Evolutionary conservation across 2,329 filamentous ascomycete genomes (phyloP).

Genomic region (Penicillium digitatum): DNA sequence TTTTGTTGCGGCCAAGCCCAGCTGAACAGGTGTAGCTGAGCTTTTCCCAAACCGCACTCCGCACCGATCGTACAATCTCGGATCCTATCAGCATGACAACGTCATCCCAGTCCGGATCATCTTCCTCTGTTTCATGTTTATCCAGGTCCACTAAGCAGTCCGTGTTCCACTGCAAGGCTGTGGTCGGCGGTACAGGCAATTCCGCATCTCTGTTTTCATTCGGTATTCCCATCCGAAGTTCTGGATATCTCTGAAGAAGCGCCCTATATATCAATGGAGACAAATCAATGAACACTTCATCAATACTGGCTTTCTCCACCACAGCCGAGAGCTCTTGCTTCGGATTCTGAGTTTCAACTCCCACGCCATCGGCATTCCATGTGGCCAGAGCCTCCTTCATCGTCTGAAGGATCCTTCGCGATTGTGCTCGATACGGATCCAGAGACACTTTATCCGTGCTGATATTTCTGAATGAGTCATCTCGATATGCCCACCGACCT

Average conservation of each 20-base stretch:
- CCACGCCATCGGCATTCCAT: slow-evolving; percentile 27
- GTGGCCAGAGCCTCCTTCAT: slow-evolving; percentile 70
- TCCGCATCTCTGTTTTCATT: slow-evolving; percentile 50
- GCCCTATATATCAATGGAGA: slow-evolving; percentile 76
- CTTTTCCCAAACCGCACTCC: slow-evolving; percentile 62
- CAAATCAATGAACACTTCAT: slow-evolving; percentile 92
- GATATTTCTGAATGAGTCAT: slow-evolving; percentile 74
- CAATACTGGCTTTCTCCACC: slow-evolving; percentile 90
- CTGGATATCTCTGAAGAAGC: slow-evolving; percentile 71
- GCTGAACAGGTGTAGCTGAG: slow-evolving; percentile 89
- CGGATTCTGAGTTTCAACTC: slow-evolving; percentile 17
- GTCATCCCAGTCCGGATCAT: slow-evolving; percentile 95
- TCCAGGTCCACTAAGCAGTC: slow-evolving; percentile 77
- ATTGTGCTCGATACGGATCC: slow-evolving; percentile 85
- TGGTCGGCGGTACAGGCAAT: slow-evolving; percentile 68
- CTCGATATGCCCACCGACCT: slow-evolving; percentile 78
- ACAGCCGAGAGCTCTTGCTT: slow-evolving; percentile 42
- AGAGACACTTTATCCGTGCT: slow-evolving; percentile 88
- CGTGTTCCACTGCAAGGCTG: slow-evolving; percentile 74
- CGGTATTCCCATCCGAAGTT: slow-evolving; percentile 60
- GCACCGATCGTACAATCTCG: slow-evolving; percentile 77
- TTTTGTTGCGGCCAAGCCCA: slow-evolving; percentile 86
- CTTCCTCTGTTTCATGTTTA: slow-evolving; percentile 64
- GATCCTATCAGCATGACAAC: slow-evolving; percentile 80
- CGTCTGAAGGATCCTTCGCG: slow-evolving; percentile 70